Evolutionary conservation across 164 flowering plant species (phyloP).

Genomic region (Malania oleifera): DNA sequence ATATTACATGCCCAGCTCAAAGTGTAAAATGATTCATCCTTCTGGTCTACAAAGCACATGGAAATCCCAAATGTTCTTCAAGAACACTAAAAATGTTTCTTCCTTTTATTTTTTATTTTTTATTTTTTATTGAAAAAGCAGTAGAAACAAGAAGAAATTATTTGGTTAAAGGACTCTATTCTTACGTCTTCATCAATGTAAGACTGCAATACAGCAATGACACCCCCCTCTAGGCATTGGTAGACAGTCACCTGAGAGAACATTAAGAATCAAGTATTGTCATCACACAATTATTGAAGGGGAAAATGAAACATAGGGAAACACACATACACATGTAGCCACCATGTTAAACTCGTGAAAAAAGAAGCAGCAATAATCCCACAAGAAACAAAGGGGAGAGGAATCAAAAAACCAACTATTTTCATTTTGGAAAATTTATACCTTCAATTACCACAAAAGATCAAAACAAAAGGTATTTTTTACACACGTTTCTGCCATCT

Average conservation of each 20-base stretch:
- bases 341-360: too few relatives aligned
- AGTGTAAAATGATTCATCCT: slow-evolving; percentile 97
- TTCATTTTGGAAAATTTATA: too few relatives aligned
- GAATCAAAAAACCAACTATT: too few relatives aligned
- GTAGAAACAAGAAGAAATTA: not conserved
- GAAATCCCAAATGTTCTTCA: slow-evolving; percentile 16
- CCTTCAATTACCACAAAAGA: too few relatives aligned
- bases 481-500: too few relatives aligned
- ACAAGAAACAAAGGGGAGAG: not conserved
- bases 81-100: not conserved
- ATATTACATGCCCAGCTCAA: slow-evolving; percentile 86
- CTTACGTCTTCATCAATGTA: slow-evolving; percentile 93
- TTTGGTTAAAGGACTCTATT: not conserved
- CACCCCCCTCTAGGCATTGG: slow-evolving; percentile 87
- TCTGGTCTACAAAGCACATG: slow-evolving; percentile 62
- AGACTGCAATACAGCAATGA: slow-evolving; percentile 73
- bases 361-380: not conserved
- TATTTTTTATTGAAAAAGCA: too few relatives aligned
- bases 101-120: not conserved
- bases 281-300: not conserved
- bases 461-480: too few relatives aligned
- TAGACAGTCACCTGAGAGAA: slow-evolving; percentile 74
- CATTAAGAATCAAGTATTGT: not conserved
- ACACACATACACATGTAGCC: too few relatives aligned
- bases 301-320: not conserved